Conservation (phyloP, 2,329 filamentous ascomycete genomes). For the Verticillium albo-atrum region DNA sequence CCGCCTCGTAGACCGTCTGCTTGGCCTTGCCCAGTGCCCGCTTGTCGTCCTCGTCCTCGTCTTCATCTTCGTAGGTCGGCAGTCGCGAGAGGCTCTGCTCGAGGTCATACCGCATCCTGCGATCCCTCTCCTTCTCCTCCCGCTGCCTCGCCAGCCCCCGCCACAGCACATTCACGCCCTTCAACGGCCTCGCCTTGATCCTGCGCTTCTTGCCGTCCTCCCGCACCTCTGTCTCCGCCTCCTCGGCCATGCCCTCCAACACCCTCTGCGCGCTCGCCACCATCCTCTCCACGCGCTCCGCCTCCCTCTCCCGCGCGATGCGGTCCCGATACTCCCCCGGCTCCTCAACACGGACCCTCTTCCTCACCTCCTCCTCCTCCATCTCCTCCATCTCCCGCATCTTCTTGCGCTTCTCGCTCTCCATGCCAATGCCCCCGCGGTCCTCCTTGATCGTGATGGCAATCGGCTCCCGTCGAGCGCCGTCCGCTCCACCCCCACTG, state of each 20-base stretch:
- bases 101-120: slow-evolving; percentile 60
- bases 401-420: slow-evolving; percentile 78
- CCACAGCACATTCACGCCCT: slow-evolving; percentile 73
- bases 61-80: slow-evolving; percentile 63
- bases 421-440: slow-evolving; percentile 77
- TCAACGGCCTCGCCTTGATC: slow-evolving; percentile 45
- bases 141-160: slow-evolving; percentile 68
- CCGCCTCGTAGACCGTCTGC: slow-evolving; percentile 49
- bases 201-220: slow-evolving; percentile 19
- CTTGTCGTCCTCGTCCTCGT: slow-evolving; percentile 67
- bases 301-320: slow-evolving; percentile 65
- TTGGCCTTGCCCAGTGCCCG: slow-evolving; percentile 58
- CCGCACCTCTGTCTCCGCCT: slow-evolving; percentile 24
- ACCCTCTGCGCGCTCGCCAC: slow-evolving; percentile 77
- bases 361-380: slow-evolving; percentile 41
- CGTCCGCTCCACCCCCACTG: slow-evolving; percentile 5
- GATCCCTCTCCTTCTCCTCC: slow-evolving; percentile 65
- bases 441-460: slow-evolving; percentile 72
- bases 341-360: slow-evolving; percentile 55
- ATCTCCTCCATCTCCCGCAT: slow-evolving; percentile 56
- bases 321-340: slow-evolving; percentile 71
- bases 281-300: slow-evolving; percentile 62
- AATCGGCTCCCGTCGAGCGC: slow-evolving; percentile 62
- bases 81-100: slow-evolving; percentile 59
- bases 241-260: slow-evolving; percentile 69